These are phyloP conservation scores for Mycena vitilis DNA, from an alignment of 768 basidiomycete genomes.

Conservation along the genomic window DNA sequence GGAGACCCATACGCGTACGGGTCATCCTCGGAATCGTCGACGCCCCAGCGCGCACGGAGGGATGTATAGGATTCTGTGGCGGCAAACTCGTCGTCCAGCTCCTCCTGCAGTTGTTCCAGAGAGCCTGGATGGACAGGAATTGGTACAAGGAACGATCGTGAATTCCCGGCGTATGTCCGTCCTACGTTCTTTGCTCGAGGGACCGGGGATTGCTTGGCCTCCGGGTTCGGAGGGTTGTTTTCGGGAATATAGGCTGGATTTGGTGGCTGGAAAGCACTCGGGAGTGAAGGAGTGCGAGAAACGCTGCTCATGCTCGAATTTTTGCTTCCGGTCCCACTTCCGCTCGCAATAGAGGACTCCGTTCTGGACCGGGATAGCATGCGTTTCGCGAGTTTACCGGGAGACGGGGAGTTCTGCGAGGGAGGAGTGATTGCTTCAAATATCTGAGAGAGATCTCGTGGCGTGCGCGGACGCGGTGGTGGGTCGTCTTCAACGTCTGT, in stretches of 20 bases:
- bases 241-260: slow-evolving; percentile 40
- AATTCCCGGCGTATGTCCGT: slow-evolving; percentile 79
- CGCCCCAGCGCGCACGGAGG: slow-evolving; percentile 82
- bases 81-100: slow-evolving; percentile 62
- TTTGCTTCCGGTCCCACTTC: slow-evolving; percentile 32
- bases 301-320: slow-evolving; percentile 34
- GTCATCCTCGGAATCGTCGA: slow-evolving; percentile 84
- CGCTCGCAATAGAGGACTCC: slow-evolving; percentile 61
- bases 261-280: slow-evolving; percentile 26
- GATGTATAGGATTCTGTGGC: slow-evolving; percentile 81
- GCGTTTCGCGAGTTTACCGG: slow-evolving; percentile 67
- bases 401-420: slow-evolving; percentile 45
- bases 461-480: slow-evolving; percentile 19
- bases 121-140: slow-evolving; percentile 54
- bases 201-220: slow-evolving; percentile 42
- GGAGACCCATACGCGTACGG: slow-evolving; percentile 51
- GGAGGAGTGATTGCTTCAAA: slow-evolving; percentile 33
- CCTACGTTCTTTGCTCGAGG: slow-evolving; percentile 48
- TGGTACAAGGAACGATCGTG: slow-evolving; percentile 83
- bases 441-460: slow-evolving; percentile 33
- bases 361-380: slow-evolving; percentile 81
- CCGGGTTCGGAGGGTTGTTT: slow-evolving; percentile 17
- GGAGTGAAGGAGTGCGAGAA: slow-evolving; percentile 35
- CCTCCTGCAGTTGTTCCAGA: slow-evolving; percentile 46
- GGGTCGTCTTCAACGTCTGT: slow-evolving; percentile 35